These are phyloP conservation scores for Sarocladium kiliense DNA, from an alignment of 2,329 filamentous ascomycete genomes.

Conservation along the genomic window DNA sequence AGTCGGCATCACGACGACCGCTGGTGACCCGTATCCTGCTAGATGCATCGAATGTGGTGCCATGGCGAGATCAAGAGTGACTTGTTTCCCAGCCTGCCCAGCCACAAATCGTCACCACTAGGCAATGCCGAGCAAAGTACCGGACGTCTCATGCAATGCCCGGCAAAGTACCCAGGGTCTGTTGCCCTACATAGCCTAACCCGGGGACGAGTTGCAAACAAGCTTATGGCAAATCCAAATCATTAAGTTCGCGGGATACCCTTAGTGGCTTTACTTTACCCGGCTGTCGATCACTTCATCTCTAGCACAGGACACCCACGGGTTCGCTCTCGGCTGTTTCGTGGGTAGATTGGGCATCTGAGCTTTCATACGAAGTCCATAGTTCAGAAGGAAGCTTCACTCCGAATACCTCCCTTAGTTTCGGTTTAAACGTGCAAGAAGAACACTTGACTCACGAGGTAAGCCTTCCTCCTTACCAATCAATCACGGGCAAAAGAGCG, in stretches of 20 bases:
- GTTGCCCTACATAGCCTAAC: neutral
- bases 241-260: neutral
- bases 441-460: too few species aligned
- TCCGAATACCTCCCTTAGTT: too few species aligned
- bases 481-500: too few species aligned
- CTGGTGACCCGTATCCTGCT: neutral
- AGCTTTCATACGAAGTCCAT: too few species aligned
- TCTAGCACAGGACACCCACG: too few species aligned
- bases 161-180: neutral
- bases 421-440: too few species aligned
- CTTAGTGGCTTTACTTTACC: neutral
- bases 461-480: too few species aligned
- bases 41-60: neutral
- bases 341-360: too few species aligned
- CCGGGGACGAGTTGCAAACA: neutral
- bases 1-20: conserved; percentile 8
- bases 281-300: neutral
- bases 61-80: neutral
- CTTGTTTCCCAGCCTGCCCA: neutral
- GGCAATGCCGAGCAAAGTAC: conserved; percentile 4
- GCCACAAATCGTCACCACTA: neutral
- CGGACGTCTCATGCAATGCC: neutral
- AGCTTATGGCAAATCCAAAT: conserved; percentile 7
- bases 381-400: too few species aligned
- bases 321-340: neutral